These are phyloP conservation scores for Meyerozyma sp. DNA, from an alignment of 1,139 yeast genomes.

Conservation along the genomic window DNA sequence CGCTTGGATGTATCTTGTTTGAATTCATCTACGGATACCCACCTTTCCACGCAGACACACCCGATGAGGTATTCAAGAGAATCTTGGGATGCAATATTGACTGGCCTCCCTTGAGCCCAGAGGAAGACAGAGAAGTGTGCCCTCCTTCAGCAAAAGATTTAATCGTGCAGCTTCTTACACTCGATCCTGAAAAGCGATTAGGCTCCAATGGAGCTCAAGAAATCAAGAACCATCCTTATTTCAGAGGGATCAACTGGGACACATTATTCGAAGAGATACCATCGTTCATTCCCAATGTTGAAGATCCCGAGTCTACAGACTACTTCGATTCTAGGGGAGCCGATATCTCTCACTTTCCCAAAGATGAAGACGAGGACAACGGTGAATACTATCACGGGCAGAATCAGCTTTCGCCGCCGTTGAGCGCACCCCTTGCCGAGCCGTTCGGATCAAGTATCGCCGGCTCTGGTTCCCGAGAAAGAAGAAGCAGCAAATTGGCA, in stretches of 20 bases:
- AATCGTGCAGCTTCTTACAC: conserved; percentile 53
- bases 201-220: conserved; percentile 79
- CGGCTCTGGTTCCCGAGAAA: conserved; percentile 43
- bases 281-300: conserved; percentile 74
- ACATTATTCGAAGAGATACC: conserved; percentile 69
- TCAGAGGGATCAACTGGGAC: conserved; percentile 70
- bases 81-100: conserved; percentile 69
- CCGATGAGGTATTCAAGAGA: conserved; percentile 76
- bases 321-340: conserved; percentile 94
- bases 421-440: background rate
- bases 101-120: conserved; percentile 67
- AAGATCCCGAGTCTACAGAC: conserved; percentile 84
- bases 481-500: conserved; percentile 63
- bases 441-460: background rate
- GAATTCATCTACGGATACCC: conserved; percentile 93
- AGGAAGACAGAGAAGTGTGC: conserved; percentile 50
- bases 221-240: conserved; percentile 73
- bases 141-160: conserved; percentile 71
- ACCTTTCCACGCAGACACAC: conserved; percentile 84
- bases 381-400: conserved; percentile 22
- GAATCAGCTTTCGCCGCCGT: conserved; percentile 2
- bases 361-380: conserved; percentile 35
- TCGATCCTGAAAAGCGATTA: conserved; percentile 61
- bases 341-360: conserved; percentile 54
- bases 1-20: conserved; percentile 90